Base-by-base conservation (phyloP, 495 filamentous ascomycete genomes). In the Neurospora sublineolata region DNA sequence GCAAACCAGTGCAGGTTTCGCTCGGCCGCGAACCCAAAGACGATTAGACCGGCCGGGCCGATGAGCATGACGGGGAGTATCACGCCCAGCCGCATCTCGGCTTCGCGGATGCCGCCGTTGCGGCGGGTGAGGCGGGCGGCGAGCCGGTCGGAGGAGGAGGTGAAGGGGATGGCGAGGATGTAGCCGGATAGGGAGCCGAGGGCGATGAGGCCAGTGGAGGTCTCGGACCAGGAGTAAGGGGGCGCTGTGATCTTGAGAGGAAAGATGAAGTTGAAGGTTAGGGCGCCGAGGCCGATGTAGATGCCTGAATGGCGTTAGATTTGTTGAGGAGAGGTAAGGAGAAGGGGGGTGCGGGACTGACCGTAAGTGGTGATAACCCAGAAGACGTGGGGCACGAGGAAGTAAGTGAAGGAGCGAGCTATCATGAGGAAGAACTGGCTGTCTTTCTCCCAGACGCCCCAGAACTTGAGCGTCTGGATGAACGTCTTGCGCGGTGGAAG, bases 191-290 rank as follows among this genome's bases (percentile, higher is more conserved):
- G 72, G 36, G 85, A 83, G 16, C 83, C 87, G 33, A 89, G 69
- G 12, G 87, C 82, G 68, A 88, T 86, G 27, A 89, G 85, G 68
- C 87, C 87, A 10, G 85, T 85, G 75, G 83, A 86, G 70, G 82
- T 86, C 77, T 83, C 64, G 6, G 80, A 79, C 87, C 87, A 89
- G 82, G 84, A 86, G 78, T 89, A 89, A 10, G 87, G 87, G 4
- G 85, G 82, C 1, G 79, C 76, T 3, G 82, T 83, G 67, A 89
- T 89, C 33, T 85, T 81, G 37, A 88, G 76, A 1, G 87, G 87
- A 77, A 89, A 89, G 42, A 85, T 88, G 79, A 84, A 89, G 74
- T 87, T 87, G 80, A 88, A 87, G 36, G 86, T 80, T 38, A 89
- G 78, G 0, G 85, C 87, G 27, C 86, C 84, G 37, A 89, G 82